Conservation (phyloP, 2,329 filamentous ascomycete genomes). For the Fusarium humuli region DNA sequence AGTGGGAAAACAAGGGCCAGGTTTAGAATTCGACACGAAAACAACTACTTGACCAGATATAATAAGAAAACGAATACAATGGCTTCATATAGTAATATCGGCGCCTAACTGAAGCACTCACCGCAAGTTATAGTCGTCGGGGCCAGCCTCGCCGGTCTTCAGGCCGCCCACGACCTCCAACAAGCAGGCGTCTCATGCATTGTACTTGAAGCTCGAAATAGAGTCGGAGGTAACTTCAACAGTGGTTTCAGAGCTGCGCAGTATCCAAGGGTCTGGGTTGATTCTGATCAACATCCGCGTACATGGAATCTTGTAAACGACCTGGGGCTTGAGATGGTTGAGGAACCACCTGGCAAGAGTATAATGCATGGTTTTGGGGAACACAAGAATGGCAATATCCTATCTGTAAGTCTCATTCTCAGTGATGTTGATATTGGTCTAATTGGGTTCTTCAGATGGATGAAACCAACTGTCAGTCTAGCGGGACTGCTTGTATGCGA, state of each 20-base stretch:
- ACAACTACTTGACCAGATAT: neutral
- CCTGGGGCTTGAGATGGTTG: neutral
- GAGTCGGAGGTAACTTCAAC: neutral
- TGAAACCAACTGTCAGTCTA: neutral
- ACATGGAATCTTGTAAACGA: neutral
- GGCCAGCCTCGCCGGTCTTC: neutral
- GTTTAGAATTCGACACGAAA: neutral
- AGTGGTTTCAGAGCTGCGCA: neutral
- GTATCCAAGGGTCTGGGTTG: neutral
- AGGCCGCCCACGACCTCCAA: neutral
- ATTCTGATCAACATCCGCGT: neutral
- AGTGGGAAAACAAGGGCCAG: neutral
- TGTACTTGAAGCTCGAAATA: neutral
- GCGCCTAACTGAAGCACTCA: neutral
- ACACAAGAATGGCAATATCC: neutral
- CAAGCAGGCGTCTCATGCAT: neutral
- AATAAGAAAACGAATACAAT: neutral
- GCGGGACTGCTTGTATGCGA: neutral
- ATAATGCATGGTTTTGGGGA: neutral
- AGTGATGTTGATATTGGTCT: neutral
- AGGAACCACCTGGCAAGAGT: neutral
- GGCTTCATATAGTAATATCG: too few relatives aligned
- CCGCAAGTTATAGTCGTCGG: neutral
- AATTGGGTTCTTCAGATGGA: neutral
- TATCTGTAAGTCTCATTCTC: neutral